These are phyloP conservation scores for Tricholoma furcatifolium DNA, from an alignment of 768 basidiomycete genomes.

Conservation along the genomic window DNA sequence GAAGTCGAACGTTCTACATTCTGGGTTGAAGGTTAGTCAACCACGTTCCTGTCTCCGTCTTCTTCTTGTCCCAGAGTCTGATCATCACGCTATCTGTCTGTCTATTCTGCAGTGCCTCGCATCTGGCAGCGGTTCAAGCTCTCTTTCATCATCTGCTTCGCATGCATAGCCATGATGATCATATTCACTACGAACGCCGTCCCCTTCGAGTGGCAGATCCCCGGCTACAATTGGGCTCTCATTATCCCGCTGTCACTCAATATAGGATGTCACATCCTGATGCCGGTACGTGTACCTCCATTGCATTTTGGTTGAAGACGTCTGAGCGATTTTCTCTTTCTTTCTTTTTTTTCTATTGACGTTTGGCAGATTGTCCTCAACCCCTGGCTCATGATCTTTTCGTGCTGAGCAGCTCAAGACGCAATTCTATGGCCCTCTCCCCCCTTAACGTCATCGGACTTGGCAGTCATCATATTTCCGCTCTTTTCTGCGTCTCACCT, in stretches of 20 bases:
- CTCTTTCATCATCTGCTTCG: conserved; percentile 62
- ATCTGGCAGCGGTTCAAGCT: conserved; percentile 82
- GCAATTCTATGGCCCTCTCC: background rate
- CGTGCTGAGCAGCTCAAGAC: conserved; percentile 33
- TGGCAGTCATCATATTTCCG: background rate
- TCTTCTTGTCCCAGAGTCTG: background rate
- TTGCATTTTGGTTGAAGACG: background rate
- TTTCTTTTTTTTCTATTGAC: conserved; percentile 5
- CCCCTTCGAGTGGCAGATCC: conserved; percentile 67
- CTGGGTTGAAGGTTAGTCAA: conserved; percentile 64
- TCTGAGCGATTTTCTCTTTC: conserved; percentile 2
- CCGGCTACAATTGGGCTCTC: conserved; percentile 64
- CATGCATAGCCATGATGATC: conserved; percentile 58
- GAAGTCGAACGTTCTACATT: conserved; percentile 87
- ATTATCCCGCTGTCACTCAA: conserved; percentile 71
- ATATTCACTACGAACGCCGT: conserved; percentile 55
- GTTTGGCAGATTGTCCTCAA: conserved; percentile 66
- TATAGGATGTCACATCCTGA: conserved; percentile 66
- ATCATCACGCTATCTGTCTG: background rate
- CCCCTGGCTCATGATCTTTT: conserved; percentile 86
- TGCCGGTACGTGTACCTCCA: conserved; percentile 58
- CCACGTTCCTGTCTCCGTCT: background rate
- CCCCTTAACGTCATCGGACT: background rate
- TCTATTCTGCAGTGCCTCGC: conserved; percentile 52
- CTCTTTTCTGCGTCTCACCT: background rate